Evolutionary conservation across 1,284 basidiomycete species (phyloP), one percentile per base, ranked within the genome.

Genomic region (Mixia osmundae): DNA sequence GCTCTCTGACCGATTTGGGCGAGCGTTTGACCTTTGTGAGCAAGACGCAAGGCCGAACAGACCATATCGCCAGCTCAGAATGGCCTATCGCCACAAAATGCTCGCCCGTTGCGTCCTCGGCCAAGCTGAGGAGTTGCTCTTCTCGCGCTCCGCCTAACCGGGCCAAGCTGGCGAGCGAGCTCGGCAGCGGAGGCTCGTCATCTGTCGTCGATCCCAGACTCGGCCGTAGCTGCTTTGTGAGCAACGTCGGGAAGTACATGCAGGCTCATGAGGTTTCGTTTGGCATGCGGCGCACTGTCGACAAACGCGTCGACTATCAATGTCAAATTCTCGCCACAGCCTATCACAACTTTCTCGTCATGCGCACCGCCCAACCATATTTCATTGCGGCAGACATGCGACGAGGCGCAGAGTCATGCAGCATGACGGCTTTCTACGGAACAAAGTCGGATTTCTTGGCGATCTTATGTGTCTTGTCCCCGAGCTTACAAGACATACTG

Each of bases 11-110:
- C 20, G 39, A 41, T 8, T 33, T 36, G 5, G 23, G 33, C 3
- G 39, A 38, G 2, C 42, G 39, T 27, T 39, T 38, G 9, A 44
- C 25, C 34, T 44, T 44, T 39, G 36, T 38, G n/a, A 44, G 28
- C 3, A 38, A 18, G 5, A 44, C 16, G 19, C 34, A 32, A 2
- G 42, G 42, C 39, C 37, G 21, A n/a, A 43, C 25, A 21, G 24
- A 37, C 41, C 41, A 43, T 12, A 43, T 37, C 19, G 39, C 35
- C 21, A 43, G 39, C 12, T 39, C 38, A 10, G 38, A 30, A 4
- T 38, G 33, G 19, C 37, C 38, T 25, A 43, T 5, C 3, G 37
- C 38, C 23, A 31, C 38, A 23, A 38, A 34, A 8, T 40, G 37
- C 32, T 43, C 38, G 20, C 41, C 27, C 12, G 19, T 24, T 9